Evolutionary conservation across 768 basidiomycete species (phyloP).

Genomic region (Boletus eberwhitei): DNA sequence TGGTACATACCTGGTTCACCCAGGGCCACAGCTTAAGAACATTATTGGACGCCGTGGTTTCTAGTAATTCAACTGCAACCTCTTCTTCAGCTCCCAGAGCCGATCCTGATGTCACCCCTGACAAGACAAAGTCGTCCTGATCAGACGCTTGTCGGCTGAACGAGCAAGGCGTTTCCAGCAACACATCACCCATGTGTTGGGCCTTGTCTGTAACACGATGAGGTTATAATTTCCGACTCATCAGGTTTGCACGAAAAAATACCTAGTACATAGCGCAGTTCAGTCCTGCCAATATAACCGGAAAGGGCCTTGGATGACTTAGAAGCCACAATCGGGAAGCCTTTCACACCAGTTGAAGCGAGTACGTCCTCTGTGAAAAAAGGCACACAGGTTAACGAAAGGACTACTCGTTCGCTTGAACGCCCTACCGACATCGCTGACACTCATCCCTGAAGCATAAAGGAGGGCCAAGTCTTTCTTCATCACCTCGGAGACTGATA

Average conservation of each 20-base stretch:
- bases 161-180: constrained; percentile 64
- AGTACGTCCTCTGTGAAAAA: constrained; percentile 62
- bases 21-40: constrained; percentile 78
- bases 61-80: constrained; percentile 60
- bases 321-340: constrained; percentile 83
- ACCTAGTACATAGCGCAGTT: constrained; percentile 87
- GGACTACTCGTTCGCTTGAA: not conserved
- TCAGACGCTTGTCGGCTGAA: constrained; percentile 57
- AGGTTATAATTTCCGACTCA: not conserved
- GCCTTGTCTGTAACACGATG: constrained; percentile 57
- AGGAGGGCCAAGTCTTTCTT: constrained; percentile 72
- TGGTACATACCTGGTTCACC: constrained; percentile 78
- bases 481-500: constrained; percentile 86
- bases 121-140: constrained; percentile 47
- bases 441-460: constrained; percentile 68
- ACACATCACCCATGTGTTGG: constrained; percentile 56
- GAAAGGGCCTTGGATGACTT: constrained; percentile 58
- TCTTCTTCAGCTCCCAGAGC: constrained; percentile 67
- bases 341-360: constrained; percentile 72
- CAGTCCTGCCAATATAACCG: constrained; percentile 87
- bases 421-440: constrained; percentile 74
- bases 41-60: constrained; percentile 53
- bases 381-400: constrained; percentile 1
- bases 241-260: not conserved
- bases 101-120: constrained; percentile 41